phyloP scores from a whole-genome alignment of 768 basidiomycete genomes.

The Lanmaoa rubissima region DNA sequence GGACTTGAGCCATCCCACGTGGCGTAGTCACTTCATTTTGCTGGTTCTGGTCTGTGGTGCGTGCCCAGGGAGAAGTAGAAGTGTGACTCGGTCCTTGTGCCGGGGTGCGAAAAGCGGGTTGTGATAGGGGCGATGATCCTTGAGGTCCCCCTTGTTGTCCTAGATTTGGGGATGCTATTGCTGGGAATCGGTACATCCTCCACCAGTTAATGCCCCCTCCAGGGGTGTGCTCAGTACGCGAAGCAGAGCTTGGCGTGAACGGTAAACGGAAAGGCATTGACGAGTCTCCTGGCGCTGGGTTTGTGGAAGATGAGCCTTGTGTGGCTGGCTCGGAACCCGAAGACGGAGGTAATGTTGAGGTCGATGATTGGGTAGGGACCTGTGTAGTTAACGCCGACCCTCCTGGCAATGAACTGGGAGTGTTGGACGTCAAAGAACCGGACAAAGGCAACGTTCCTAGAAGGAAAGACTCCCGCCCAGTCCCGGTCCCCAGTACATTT shows the following conservation, averaged over 20 bases:
- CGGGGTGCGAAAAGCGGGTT: slow-evolving; percentile 15
- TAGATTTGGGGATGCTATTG: slow-evolving; percentile 47
- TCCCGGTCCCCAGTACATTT: slow-evolving; percentile 19
- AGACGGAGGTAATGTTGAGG: slow-evolving; percentile 2
- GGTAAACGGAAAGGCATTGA: slow-evolving; percentile 33
- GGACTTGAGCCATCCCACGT: slow-evolving; percentile 12
- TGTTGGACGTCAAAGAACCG: slow-evolving; percentile 4
- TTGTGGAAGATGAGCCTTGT: not conserved
- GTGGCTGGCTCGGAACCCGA: not conserved
- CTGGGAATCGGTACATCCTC: slow-evolving; percentile 79
- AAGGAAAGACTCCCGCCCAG: slow-evolving; percentile 11
- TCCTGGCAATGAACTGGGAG: slow-evolving; percentile 7
- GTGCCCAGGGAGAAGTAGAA: slow-evolving; percentile 18
- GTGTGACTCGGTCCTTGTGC: slow-evolving; percentile 22
- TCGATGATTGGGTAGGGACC: not conserved
- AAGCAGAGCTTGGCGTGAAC: slow-evolving; percentile 29
- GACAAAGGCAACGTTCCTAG: slow-evolving; percentile 14
- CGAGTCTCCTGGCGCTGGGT: slow-evolving; percentile 14
- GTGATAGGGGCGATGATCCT: slow-evolving; percentile 28
- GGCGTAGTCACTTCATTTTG: slow-evolving; percentile 22
- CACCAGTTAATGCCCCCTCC: slow-evolving; percentile 70
- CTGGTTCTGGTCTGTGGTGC: slow-evolving; percentile 12
- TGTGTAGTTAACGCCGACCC: not conserved
- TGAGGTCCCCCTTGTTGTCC: slow-evolving; percentile 17
- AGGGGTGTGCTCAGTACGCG: slow-evolving; percentile 38